Evolutionary conservation across 2,329 filamentous ascomycete species (phyloP).

Genomic region (Exophiala dermatitidis): DNA sequence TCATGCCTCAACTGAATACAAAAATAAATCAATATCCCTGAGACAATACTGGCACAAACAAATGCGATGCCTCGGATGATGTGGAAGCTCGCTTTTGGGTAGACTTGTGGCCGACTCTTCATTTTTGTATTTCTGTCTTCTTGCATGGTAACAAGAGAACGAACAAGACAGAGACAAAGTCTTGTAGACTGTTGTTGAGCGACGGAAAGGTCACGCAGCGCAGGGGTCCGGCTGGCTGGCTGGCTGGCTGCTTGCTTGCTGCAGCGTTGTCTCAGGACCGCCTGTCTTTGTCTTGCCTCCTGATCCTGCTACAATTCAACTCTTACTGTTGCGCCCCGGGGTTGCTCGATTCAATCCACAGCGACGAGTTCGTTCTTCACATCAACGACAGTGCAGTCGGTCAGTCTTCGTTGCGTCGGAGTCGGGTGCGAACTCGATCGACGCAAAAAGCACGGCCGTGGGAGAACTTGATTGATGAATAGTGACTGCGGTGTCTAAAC

Average conservation of each 20-base stretch:
- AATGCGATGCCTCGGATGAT: constrained; percentile 36
- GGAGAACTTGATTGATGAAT: neutral
- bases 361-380: too few relatives aligned
- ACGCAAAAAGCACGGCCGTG: too few relatives aligned
- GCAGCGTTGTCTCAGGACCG: too few relatives aligned
- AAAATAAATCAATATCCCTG: constrained; percentile 50
- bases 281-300: too few relatives aligned
- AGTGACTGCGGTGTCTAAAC: neutral
- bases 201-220: neutral
- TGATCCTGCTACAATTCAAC: too few relatives aligned
- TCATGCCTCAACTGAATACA: constrained; percentile 47
- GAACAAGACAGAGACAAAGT: too few relatives aligned
- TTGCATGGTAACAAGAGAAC: constrained; percentile 10
- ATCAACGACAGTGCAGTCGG: too few relatives aligned
- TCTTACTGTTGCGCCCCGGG: too few relatives aligned
- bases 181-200: neutral
- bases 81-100: constrained; percentile 37
- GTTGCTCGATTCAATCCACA: too few relatives aligned
- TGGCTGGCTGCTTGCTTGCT: too few relatives aligned
- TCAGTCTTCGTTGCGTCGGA: too few relatives aligned
- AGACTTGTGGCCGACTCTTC: constrained; percentile 28
- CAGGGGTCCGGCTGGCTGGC: neutral
- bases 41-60: constrained; percentile 49
- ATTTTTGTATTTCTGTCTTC: constrained; percentile 10
- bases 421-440: too few relatives aligned